Evolutionary conservation across 768 basidiomycete species (phyloP).

Genomic region (Boletus vermiculosoides): DNA sequence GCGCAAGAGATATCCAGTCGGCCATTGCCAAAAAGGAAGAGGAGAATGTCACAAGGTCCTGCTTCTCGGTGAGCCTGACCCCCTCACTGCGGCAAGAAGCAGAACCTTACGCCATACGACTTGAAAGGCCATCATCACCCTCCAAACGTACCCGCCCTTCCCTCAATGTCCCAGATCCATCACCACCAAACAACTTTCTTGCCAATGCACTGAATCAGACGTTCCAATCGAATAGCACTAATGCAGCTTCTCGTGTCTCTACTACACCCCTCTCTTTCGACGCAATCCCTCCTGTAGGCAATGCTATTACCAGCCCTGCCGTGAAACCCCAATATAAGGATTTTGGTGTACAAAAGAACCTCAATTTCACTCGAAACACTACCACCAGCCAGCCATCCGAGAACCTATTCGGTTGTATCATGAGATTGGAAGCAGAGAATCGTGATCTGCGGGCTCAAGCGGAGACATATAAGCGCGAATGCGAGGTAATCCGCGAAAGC

Average conservation of each 20-base stretch:
- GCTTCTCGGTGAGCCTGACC: constrained; percentile 33
- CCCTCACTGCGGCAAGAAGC: constrained; percentile 31
- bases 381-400: neutral
- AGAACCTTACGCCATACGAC: constrained; percentile 25
- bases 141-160: neutral
- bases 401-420: constrained; percentile 13
- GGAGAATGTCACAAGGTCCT: constrained; percentile 18
- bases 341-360: constrained; percentile 24
- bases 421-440: constrained; percentile 20
- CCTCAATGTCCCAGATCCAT: neutral
- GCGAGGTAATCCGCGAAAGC: constrained; percentile 4
- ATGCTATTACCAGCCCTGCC: neutral
- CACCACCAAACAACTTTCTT: constrained; percentile 11
- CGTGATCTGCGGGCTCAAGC: constrained; percentile 5
- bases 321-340: constrained; percentile 16
- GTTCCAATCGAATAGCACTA: constrained; percentile 23
- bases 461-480: constrained; percentile 9
- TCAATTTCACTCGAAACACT: constrained; percentile 21
- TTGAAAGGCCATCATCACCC: constrained; percentile 22
- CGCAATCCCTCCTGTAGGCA: constrained; percentile 1
- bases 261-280: constrained; percentile 6
- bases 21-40: constrained; percentile 16
- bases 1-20: neutral
- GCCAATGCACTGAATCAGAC: constrained; percentile 30
- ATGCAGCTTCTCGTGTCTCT: constrained; percentile 8